A percentile compares a stretch with the other conserved stretches of the same genome.
Evolutionary conservation across 305 asterid species (phyloP).

Genomic region (Fraxinus paxiana): DNA sequence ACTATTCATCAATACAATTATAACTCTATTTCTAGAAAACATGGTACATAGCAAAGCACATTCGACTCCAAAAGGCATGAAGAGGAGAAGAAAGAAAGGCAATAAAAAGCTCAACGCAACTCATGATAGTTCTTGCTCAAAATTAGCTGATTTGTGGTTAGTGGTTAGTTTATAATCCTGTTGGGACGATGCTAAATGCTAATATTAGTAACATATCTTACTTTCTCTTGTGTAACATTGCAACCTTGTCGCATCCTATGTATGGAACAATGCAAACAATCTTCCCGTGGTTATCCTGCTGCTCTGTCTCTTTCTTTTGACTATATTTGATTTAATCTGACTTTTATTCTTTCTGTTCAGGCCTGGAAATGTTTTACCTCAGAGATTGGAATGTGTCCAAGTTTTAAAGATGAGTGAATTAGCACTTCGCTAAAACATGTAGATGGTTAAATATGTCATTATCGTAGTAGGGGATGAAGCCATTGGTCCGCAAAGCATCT

Average conservation of each 20-base stretch:
- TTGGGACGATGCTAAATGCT: not conserved
- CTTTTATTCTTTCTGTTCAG: constrained; percentile 13
- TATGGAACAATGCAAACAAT: not conserved
- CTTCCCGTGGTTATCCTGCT: not conserved
- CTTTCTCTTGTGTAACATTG: not conserved
- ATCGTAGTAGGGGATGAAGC: constrained; percentile 50
- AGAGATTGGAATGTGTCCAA: constrained; percentile 19
- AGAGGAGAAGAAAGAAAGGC: not conserved
- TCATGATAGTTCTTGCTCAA: not conserved
- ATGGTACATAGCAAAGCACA: not conserved
- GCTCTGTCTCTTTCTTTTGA: not conserved
- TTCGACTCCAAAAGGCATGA: not conserved
- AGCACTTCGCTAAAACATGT: constrained; percentile 27
- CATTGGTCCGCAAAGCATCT: constrained; percentile 49
- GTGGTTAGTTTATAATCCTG: not conserved
- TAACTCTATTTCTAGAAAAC: not conserved
- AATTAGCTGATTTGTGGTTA: not conserved
- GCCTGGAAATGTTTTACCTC: constrained; percentile 20
- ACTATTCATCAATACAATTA: not conserved
- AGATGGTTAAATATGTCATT: constrained; percentile 25
- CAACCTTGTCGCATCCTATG: not conserved
- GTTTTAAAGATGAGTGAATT: constrained; percentile 16
- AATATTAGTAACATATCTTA: not conserved
- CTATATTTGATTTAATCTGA: not conserved
- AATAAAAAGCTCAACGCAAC: not conserved